Base-by-base conservation (phyloP, 2,329 filamentous ascomycete species). In the Blumeria graminis region DNA sequence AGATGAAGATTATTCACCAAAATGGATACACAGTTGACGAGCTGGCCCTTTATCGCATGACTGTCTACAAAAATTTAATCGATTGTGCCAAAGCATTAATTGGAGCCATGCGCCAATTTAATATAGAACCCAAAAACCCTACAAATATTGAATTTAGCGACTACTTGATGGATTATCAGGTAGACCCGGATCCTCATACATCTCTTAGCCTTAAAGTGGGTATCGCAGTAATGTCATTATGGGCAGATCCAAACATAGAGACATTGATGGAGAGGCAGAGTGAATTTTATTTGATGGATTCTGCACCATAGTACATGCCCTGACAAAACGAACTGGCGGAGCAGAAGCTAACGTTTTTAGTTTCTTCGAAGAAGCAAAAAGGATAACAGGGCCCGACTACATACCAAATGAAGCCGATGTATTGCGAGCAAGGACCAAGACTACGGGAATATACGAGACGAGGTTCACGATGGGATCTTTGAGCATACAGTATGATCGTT, bases 1-100 rank as follows among this genome's bases (percentile, higher is more conserved):
- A 98, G 75, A 98, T 98, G 92, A 98, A 96, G 72, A 98, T 98
- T 64, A 96, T 98, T 66, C 92, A 98, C 67, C 84, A 96, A 65
- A 94, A 95, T 71, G 92, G 92, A 59, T 98, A 98, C 71, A 89
- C 86, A 10, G 81, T 87, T 62, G 90, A 96, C 65, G 92, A 98
- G 70, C 76, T 96, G 54, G 84, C 84, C 65, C 83, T 94, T 68
- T 96, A 96, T 72, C 84, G 92, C 58, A 80, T 94, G 60, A 96
- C 92, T 36, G 88, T 98, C 59, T 98, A 94, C 74, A 98, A 98
- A 72, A 98, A 98, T 69, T 76, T 98, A 58, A 78, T 96, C 63
- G 92, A 98, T 71, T 98, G 92, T 74, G 86, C 88, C 62, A 96
- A 94, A 68, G 84, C 89, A 55, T 78, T 98, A 60, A 88, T 95